Evolutionary conservation across 768 basidiomycete species (phyloP), one percentile per base, ranked within the genome.

Genomic region (Mycena belliarum): DNA sequence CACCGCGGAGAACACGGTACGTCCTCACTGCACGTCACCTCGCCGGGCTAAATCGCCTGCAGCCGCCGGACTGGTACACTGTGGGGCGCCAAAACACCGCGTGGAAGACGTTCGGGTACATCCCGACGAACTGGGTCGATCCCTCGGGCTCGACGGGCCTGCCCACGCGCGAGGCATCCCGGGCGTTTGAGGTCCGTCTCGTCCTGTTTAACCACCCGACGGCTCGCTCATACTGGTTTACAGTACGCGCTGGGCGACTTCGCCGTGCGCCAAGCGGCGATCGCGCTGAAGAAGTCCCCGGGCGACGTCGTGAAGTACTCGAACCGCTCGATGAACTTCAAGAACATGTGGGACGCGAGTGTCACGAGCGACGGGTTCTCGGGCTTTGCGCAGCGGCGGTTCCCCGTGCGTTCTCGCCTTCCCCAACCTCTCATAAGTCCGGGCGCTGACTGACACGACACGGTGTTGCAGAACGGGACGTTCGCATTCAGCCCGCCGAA

Each of bases 41-140:
- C 10, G 33, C 21, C 12, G 12, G 26, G 11, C 3, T 47, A n/a
- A n/a, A n/a, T n/a, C n/a, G 28, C 12, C 33, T 35, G 12, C 10
- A 81, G 80, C 79, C 80, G n/a, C 73, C 75, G n/a, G 71, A 81
- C 64, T 81, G 81, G 81, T 77, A 74, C 60, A 70, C 55, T 76
- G 78, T 81, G 21, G 81, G 81, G 9, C 68, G 80, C 23, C 79
- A 81, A 60, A 82, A 81, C 61, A 81, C 79, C 0, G 80, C 77
- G 15, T 82, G 80, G 80, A 81, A 74, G 56, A 70, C 66, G 35
- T 82, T 82, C 56, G 76, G 74, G 11, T 81, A 76, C 55, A 79
- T 81, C 42, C 79, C 79, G 11, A 82, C 80, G 0, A 70, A 72
- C 41, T 81, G 79, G 79, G 72, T 71, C 7, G 80, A 81, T 55